These are phyloP conservation scores for Ophiocordyceps unilateralis DNA, from an alignment of 2,329 filamentous ascomycete genomes.

Conservation along the genomic window DNA sequence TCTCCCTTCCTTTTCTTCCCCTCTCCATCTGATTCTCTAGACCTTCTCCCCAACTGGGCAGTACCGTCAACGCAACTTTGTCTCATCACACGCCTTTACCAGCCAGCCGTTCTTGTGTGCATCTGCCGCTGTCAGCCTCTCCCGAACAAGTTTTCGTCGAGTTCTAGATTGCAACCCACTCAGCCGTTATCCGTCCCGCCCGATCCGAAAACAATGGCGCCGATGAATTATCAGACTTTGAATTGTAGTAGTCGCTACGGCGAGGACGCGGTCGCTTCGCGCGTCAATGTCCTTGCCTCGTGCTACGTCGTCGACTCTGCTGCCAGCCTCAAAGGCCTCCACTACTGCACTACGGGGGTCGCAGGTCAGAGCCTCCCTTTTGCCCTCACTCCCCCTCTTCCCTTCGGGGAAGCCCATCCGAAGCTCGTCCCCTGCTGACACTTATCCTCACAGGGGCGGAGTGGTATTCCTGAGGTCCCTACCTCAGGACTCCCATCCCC, in stretches of 20 bases:
- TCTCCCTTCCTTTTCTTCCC: not conserved
- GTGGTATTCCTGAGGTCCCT: slow-evolving; percentile 91
- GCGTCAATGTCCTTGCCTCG: slow-evolving; percentile 69
- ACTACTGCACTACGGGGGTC: slow-evolving; percentile 89
- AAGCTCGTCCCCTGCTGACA: not conserved
- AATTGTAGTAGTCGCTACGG: slow-evolving; percentile 64
- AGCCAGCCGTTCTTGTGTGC: not conserved
- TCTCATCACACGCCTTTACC: not conserved
- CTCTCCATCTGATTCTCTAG: not conserved
- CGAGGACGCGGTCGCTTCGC: slow-evolving; percentile 40
- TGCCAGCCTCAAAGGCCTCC: slow-evolving; percentile 62
- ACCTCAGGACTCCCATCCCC: slow-evolving; percentile 72
- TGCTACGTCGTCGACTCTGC: slow-evolving; percentile 73
- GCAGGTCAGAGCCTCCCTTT: slow-evolving; percentile 37
- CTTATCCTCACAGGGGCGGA: slow-evolving; percentile 42
- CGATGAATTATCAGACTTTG: slow-evolving; percentile 54
- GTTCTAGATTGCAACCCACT: slow-evolving; percentile 4
- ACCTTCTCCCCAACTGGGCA: not conserved
- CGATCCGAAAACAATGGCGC: slow-evolving; percentile 29
- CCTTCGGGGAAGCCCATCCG: too few species aligned
- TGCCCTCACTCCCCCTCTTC: slow-evolving; percentile 3
- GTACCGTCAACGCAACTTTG: not conserved
- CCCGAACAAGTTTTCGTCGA: not conserved
- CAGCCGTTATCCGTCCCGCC: too few species aligned
- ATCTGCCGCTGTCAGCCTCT: not conserved